Conservation (phyloP, 768 basidiomycete species). For the Gloeostereum incarnatum region DNA sequence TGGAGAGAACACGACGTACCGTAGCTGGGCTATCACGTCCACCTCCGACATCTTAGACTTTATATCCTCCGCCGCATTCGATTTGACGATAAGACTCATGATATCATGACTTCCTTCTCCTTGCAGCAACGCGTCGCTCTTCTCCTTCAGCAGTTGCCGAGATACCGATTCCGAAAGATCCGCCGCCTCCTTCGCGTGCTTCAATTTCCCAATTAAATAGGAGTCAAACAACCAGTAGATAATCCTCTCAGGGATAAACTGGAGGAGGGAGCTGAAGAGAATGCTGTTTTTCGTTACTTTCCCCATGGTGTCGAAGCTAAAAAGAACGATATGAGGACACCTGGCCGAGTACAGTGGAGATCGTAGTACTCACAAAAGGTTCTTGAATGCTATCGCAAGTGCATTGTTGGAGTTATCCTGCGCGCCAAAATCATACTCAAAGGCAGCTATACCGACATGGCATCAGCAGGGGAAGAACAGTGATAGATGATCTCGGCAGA, state of each 20-base stretch:
- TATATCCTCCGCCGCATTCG: slow-evolving; percentile 9
- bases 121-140: no score
- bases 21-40: slow-evolving; percentile 19
- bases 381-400: slow-evolving; percentile 26
- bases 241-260: no score
- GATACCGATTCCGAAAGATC: no score
- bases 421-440: slow-evolving; percentile 35
- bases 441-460: slow-evolving; percentile 18
- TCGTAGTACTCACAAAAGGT: slow-evolving; percentile 25
- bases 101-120: slow-evolving; percentile 24
- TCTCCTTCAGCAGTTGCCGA: no score
- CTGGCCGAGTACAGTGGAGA: not conserved
- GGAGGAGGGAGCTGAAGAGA: no score
- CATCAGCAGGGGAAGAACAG: slow-evolving; percentile 14
- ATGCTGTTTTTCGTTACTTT: no score
- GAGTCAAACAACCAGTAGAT: not conserved
- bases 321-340: no score
- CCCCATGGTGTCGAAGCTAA: no score
- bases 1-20: slow-evolving; percentile 8
- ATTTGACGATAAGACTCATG: slow-evolving; percentile 22
- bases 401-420: slow-evolving; percentile 25
- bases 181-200: no score
- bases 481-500: not conserved
- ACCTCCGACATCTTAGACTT: slow-evolving; percentile 11
- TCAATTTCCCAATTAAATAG: slow-evolving; percentile 2